A percentile compares a stretch with the other conserved stretches of the same genome.
Conservation (phyloP, 352 stramenopile genomes). For the Globisporangium nagaii region DNA sequence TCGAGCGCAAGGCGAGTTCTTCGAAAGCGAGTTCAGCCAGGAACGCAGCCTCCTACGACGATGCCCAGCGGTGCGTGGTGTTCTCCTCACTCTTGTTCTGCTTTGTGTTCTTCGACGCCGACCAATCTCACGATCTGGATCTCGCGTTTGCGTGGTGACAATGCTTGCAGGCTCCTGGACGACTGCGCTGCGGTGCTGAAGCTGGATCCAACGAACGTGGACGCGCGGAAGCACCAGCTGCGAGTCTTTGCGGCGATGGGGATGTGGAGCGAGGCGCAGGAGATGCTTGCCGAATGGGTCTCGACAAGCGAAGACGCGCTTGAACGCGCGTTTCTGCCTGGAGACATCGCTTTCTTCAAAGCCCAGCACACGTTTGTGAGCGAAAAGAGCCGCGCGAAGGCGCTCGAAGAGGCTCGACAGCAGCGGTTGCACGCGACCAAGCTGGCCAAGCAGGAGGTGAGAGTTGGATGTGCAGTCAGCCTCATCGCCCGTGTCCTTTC, state of each 20-base stretch:
- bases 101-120: neutral
- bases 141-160: too few species aligned
- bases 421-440: constrained; percentile 3
- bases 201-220: constrained; percentile 12
- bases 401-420: neutral
- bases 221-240: constrained; percentile 11
- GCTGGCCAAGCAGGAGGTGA: constrained; percentile 6
- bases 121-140: too few species aligned
- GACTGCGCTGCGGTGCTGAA: constrained; percentile 14
- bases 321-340: neutral
- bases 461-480: too few species aligned
- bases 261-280: constrained; percentile 16
- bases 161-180: constrained; percentile 5
- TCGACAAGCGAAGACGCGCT: neutral
- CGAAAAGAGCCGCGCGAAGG: neutral
- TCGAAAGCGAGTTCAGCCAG: neutral
- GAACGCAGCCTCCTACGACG: neutral
- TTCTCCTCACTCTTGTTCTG: neutral
- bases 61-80: constrained; percentile 3
- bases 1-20: constrained; percentile 1
- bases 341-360: constrained; percentile 9
- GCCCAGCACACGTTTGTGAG: neutral
- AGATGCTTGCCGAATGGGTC: constrained; percentile 1
- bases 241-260: constrained; percentile 4
- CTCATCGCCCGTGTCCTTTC: too few species aligned